Base-by-base conservation (phyloP, 805 yeast species). In the Starmerella potacharoeniae region DNA sequence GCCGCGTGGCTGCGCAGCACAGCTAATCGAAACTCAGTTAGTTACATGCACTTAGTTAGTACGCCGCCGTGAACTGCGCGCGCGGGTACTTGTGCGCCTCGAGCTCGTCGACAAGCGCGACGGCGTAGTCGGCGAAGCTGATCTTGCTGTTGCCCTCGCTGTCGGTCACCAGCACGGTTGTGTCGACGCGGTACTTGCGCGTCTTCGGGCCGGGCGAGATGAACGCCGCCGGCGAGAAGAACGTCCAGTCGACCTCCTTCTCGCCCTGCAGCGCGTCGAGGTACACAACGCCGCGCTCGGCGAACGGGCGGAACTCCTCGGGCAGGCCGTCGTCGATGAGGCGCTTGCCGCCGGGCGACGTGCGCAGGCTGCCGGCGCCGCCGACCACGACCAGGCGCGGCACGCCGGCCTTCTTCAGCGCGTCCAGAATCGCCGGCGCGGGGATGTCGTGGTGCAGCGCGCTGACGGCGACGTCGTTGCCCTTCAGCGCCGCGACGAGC, bases 21-120 rank as follows among this genome's bases (percentile, higher is more conserved):
- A 22, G n/a, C n/a, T n/a, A n/a, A n/a, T n/a, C n/a, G n/a, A n/a
- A n/a, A n/a, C n/a, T 22, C 22, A 33, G 35, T 9, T 9, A 37
- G n/a, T 4, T 9, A 29, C n/a, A n/a, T n/a, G n/a, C n/a, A n/a
- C n/a, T n/a, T n/a, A n/a, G 37, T 43, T 54, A 54, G 42, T 57
- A 51, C 31, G 56, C 60, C 4, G 51, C 51, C 5, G 60, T 57
- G 56, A 57, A 36, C 34, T 55, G 56, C 30, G 43, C 44, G 45
- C 40, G 48, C 14, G 51, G 33, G 46, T 48, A 39, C 40, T 54
- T 52, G 42, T 41, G 46, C 40, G 55, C 37, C 50, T 43, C 55
- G 31, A 57, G 35, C 54, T 57, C 60, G 46, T 57, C 60, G 6
- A 51, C 60, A 16, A 57, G 45, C 8, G 55, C 60, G 9, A 52